These are phyloP conservation scores for Cryphonectria naterciae DNA, from an alignment of 2,329 filamentous ascomycete genomes.

Conservation along the genomic window DNA sequence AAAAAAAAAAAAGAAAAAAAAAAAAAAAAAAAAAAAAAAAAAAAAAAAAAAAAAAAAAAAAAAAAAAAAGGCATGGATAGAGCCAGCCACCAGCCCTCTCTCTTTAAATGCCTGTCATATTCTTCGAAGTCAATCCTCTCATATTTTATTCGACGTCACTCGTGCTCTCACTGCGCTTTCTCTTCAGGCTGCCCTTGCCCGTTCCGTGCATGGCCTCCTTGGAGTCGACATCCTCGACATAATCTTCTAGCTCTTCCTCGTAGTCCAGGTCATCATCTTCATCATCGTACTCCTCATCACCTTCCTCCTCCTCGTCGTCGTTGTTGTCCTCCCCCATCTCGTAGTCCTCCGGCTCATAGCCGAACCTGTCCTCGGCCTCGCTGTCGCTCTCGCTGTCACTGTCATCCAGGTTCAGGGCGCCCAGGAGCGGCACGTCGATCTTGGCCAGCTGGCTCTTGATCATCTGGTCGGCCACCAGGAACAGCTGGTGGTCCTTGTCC, in stretches of 20 bases:
- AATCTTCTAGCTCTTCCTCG: constrained; percentile 35
- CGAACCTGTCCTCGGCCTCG: constrained; percentile 39
- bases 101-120: background rate
- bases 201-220: constrained; percentile 32
- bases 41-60: background rate
- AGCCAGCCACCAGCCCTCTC: too few species aligned
- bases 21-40: too few species aligned
- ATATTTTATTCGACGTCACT: constrained; percentile 17
- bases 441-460: constrained; percentile 53
- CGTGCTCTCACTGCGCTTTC: constrained; percentile 28
- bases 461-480: constrained; percentile 50
- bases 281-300: constrained; percentile 26
- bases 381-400: constrained; percentile 47
- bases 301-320: constrained; percentile 32
- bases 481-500: constrained; percentile 49
- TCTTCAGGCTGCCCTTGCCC: constrained; percentile 28
- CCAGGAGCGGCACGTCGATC: constrained; percentile 51
- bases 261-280: constrained; percentile 37
- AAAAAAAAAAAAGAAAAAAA: too few species aligned
- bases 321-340: constrained; percentile 34
- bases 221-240: constrained; percentile 33
- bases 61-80: background rate
- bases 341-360: constrained; percentile 34
- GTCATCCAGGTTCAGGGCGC: constrained; percentile 49
- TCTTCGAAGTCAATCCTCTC: background rate